phyloP scores from a whole-genome alignment of 2,329 filamentous ascomycete species.

The Pleurostoma richardsiae region DNA sequence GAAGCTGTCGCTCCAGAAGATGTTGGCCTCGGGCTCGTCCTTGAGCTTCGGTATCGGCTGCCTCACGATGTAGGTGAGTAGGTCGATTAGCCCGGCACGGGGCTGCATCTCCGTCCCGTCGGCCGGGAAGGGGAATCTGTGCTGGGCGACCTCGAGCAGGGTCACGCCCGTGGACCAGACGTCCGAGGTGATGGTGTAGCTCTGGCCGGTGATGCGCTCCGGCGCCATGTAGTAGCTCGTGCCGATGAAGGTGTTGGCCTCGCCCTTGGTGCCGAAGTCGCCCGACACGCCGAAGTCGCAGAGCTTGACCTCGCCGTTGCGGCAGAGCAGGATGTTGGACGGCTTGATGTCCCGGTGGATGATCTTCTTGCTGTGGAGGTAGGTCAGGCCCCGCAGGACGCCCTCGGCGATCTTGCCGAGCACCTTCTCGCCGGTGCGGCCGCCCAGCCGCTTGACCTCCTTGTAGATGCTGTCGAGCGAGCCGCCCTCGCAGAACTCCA shows the following conservation, averaged over 20 bases:
- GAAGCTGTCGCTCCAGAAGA: conserved; percentile 95
- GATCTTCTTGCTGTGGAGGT: conserved; percentile 92
- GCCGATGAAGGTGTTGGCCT: conserved; percentile 98
- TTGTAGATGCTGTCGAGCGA: conserved; percentile 96
- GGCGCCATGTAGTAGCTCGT: conserved; percentile 99
- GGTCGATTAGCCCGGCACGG: conserved; percentile 84
- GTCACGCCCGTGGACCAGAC: conserved; percentile 98
- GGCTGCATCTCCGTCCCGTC: conserved; percentile 96
- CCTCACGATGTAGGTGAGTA: conserved; percentile 94
- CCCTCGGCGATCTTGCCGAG: conserved; percentile 95
- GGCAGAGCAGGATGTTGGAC: conserved; percentile 90
- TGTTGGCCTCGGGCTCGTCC: conserved; percentile 83
- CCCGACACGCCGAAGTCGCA: conserved; percentile 98
- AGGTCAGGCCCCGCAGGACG: conserved; percentile 87
- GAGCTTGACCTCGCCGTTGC: conserved; percentile 90
- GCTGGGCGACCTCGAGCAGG: conserved; percentile 96
- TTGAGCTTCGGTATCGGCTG: conserved; percentile 94
- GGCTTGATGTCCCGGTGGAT: conserved; percentile 99
- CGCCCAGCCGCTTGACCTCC: conserved; percentile 92
- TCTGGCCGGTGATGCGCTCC: conserved; percentile 94
- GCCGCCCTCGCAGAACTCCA: conserved; percentile 98
- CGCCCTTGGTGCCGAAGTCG: conserved; percentile 96
- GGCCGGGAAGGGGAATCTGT: conserved; percentile 95
- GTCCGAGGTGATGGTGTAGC: conserved; percentile 96
- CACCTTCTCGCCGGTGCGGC: conserved; percentile 93